These are phyloP conservation scores for Aspergillus asperescens DNA, from an alignment of 495 filamentous ascomycete species.

Conservation along the genomic window DNA sequence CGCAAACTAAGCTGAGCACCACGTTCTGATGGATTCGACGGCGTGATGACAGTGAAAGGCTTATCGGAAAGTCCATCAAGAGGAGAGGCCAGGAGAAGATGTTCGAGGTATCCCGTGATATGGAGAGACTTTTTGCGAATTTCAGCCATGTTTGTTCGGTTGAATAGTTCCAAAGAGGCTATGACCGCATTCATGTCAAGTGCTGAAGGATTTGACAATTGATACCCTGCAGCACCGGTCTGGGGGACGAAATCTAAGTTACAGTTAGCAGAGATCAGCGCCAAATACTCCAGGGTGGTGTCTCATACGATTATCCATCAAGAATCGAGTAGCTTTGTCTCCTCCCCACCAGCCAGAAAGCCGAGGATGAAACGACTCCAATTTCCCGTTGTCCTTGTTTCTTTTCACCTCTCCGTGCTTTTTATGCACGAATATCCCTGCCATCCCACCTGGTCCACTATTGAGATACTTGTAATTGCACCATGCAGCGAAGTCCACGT, in stretches of 20 bases:
- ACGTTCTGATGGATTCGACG: constrained; percentile 60
- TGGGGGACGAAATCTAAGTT: constrained; percentile 62
- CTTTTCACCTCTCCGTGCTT: constrained; percentile 55
- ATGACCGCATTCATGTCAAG: constrained; percentile 60
- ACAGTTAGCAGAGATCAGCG: neutral
- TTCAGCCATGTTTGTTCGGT: constrained; percentile 59
- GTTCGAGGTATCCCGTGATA: constrained; percentile 77
- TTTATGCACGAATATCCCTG: constrained; percentile 81
- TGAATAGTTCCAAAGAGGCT: constrained; percentile 76
- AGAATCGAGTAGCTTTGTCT: constrained; percentile 69
- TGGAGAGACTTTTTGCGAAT: constrained; percentile 69
- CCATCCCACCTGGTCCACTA: constrained; percentile 81
- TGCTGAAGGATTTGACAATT: constrained; percentile 58
- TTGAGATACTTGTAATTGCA: constrained; percentile 98
- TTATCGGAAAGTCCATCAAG: constrained; percentile 33
- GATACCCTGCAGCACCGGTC: constrained; percentile 56
- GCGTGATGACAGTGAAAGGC: constrained; percentile 77
- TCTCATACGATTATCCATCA: constrained; percentile 62
- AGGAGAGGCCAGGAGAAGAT: constrained; percentile 49
- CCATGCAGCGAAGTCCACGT: constrained; percentile 95
- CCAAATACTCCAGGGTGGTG: neutral
- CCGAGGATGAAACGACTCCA: constrained; percentile 46
- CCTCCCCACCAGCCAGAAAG: constrained; percentile 90
- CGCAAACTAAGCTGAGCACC: constrained; percentile 84
- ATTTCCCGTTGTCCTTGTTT: constrained; percentile 27